phyloP scores from a whole-genome alignment of 2,329 filamentous ascomycete genomes.

The Cladophialophora bantiana region DNA sequence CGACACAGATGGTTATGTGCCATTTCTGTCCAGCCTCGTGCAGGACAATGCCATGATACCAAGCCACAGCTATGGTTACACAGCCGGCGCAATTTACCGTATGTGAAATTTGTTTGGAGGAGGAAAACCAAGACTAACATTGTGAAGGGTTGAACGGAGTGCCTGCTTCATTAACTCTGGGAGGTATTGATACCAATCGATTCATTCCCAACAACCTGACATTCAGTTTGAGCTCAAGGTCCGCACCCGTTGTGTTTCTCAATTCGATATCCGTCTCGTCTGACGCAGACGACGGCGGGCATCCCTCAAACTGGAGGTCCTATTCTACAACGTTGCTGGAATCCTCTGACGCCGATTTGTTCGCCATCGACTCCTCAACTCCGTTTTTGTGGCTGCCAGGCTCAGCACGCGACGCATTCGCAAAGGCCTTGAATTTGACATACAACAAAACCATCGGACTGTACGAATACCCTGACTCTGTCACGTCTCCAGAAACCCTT shows the following conservation, averaged over 20 bases:
- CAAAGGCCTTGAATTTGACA: slow-evolving; percentile 46
- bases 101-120: slow-evolving; percentile 20
- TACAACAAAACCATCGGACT: slow-evolving; percentile 47
- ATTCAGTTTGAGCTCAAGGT: slow-evolving; percentile 43
- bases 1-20: slow-evolving; percentile 33
- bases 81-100: slow-evolving; percentile 45
- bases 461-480: slow-evolving; percentile 43
- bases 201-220: slow-evolving; percentile 42
- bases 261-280: slow-evolving; percentile 42
- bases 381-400: slow-evolving; percentile 51
- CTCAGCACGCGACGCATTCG: slow-evolving; percentile 47
- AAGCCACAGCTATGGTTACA: slow-evolving; percentile 46
- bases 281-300: slow-evolving; percentile 10
- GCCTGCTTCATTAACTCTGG: slow-evolving; percentile 44
- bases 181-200: slow-evolving; percentile 45
- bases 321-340: slow-evolving; percentile 38
- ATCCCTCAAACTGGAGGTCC: slow-evolving; percentile 37
- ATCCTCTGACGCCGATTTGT: slow-evolving; percentile 37
- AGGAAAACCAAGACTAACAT: slow-evolving; percentile 9
- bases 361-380: slow-evolving; percentile 50
- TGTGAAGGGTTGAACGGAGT: slow-evolving; percentile 42
- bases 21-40: slow-evolving; percentile 42
- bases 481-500: slow-evolving; percentile 41
- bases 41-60: slow-evolving; percentile 42
- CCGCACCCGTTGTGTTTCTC: slow-evolving; percentile 44